Conservation (phyloP, 2,329 filamentous ascomycete species). For the Paecilomyces sp. region DNA sequence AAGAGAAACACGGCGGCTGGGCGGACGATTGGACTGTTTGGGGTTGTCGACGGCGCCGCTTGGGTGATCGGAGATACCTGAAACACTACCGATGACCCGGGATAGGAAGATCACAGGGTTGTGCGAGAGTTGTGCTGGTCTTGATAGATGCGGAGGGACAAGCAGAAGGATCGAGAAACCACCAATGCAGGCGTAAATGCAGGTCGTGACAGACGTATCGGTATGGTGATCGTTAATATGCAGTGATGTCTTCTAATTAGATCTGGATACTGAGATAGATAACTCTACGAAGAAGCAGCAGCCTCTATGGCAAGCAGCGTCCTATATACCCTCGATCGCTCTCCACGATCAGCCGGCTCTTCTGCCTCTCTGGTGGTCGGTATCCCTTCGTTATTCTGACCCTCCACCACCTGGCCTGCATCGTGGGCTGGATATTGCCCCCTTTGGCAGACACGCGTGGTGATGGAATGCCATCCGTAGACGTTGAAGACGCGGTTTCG, state of each 20-base stretch:
- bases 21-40: neutral
- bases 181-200: neutral
- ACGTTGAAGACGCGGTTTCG: neutral
- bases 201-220: neutral
- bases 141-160: neutral
- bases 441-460: neutral
- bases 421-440: neutral
- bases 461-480: neutral
- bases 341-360: neutral
- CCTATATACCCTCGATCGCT: neutral
- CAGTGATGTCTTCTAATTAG: neutral
- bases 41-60: neutral
- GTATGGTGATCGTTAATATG: neutral
- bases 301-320: neutral
- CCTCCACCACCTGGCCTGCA: neutral
- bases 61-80: neutral
- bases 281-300: neutral
- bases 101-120: neutral
- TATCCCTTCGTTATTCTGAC: neutral
- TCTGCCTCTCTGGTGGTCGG: neutral
- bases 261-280: neutral
- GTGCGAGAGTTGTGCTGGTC: neutral
- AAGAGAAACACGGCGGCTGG: neutral
- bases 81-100: neutral
- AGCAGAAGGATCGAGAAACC: constrained; percentile 3